These are phyloP conservation scores for Bjerkandera adusta DNA, from an alignment of 1,284 basidiomycete species.

Conservation along the genomic window DNA sequence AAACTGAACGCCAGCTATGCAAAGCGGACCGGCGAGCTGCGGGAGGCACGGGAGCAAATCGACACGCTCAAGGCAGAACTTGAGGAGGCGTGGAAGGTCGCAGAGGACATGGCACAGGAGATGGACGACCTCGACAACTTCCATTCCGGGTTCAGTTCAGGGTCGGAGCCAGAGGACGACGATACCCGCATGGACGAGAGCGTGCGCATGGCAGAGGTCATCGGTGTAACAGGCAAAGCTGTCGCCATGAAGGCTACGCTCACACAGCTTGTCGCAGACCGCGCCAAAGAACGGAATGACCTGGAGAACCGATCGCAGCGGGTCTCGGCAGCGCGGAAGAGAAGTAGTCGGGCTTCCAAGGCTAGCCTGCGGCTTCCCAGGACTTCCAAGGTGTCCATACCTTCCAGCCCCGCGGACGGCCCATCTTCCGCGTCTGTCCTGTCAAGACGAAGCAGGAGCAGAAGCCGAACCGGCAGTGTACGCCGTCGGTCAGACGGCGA, in stretches of 20 bases:
- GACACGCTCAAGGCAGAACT: conserved; percentile 62
- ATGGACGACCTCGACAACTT: conserved; percentile 51
- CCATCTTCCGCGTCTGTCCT: conserved; percentile 13
- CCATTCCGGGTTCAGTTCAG: conserved; percentile 24
- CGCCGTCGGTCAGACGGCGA: conserved; percentile 14
- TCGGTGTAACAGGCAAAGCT: conserved; percentile 33
- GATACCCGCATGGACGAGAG: conserved; percentile 28
- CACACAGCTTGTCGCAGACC: conserved; percentile 19
- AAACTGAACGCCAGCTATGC: conserved; percentile 76
- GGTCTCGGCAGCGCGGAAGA: conserved; percentile 56
- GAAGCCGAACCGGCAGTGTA: conserved; percentile 25
- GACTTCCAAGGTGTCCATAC: conserved; percentile 15
- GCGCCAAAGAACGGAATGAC: conserved; percentile 4
- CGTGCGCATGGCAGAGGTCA: conserved; percentile 29
- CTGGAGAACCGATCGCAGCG: conserved; percentile 29
- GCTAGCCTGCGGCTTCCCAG: conserved; percentile 54
- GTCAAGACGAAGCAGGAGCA: conserved; percentile 5
- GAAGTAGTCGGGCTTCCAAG: conserved; percentile 56
- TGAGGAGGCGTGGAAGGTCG: conserved; percentile 79
- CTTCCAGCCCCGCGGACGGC: conserved; percentile 11
- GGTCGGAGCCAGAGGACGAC: conserved; percentile 30
- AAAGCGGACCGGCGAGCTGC: conserved; percentile 56
- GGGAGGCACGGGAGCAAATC: conserved; percentile 43
- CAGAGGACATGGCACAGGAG: conserved; percentile 67
- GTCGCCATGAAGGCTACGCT: conserved; percentile 31